Conservation (phyloP, 2,329 filamentous ascomycete species). For the Xenosphaeropsis pyriputrescens region DNA sequence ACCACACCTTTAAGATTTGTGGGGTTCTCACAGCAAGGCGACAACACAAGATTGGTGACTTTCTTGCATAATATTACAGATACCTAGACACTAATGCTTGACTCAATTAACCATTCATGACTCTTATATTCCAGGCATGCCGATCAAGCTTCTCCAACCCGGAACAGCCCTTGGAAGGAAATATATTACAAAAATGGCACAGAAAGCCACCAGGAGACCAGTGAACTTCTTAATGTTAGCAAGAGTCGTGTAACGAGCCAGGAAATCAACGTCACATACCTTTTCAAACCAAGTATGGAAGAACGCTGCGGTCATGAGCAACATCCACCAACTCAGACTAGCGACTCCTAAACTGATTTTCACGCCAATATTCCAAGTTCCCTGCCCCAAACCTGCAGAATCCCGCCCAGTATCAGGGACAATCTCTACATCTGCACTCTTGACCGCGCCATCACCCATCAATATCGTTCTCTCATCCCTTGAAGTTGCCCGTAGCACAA, state of each 20-base stretch:
- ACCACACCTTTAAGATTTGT: too few species aligned
- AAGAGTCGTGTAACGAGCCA: neutral
- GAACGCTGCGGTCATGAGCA: slow-evolving; percentile 96
- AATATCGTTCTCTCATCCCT: slow-evolving; percentile 50
- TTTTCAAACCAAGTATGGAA: slow-evolving; percentile 99
- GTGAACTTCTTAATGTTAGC: slow-evolving; percentile 22
- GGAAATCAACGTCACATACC: slow-evolving; percentile 30
- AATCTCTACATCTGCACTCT: slow-evolving; percentile 36
- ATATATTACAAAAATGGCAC: slow-evolving; percentile 32
- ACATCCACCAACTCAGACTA: slow-evolving; percentile 77
- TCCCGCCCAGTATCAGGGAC: slow-evolving; percentile 3
- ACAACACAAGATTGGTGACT: too few species aligned
- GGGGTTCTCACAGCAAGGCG: too few species aligned
- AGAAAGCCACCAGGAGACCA: slow-evolving; percentile 30
- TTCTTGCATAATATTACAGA: neutral
- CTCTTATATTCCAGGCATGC: slow-evolving; percentile 23
- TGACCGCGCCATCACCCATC: slow-evolving; percentile 51
- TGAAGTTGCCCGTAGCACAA: slow-evolving; percentile 31
- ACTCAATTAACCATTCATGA: neutral
- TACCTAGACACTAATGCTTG: neutral
- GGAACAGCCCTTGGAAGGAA: slow-evolving; percentile 29
- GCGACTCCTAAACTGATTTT: slow-evolving; percentile 49
- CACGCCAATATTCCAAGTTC: slow-evolving; percentile 27
- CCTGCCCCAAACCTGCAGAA: slow-evolving; percentile 4
- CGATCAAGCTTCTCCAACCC: slow-evolving; percentile 28